Evolutionary conservation across 371 early-diverging fungal species (phyloP).

Genomic region (Rhizopus delemar): DNA sequence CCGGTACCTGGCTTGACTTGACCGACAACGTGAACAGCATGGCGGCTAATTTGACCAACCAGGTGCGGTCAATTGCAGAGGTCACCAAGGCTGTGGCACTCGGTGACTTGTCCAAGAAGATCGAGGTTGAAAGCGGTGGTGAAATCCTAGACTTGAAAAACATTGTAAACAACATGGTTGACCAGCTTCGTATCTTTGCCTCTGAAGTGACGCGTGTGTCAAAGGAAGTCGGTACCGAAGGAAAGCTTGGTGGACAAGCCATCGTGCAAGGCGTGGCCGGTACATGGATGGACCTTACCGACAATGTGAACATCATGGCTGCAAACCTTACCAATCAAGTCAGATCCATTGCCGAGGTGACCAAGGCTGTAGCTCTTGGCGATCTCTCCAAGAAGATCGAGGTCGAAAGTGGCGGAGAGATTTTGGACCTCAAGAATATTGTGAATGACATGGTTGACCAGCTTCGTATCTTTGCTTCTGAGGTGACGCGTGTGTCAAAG

Average conservation of each 20-base stretch:
- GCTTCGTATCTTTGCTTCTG: conserved; percentile 36
- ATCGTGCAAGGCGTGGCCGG: conserved; percentile 44
- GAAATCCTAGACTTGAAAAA: conserved; percentile 43
- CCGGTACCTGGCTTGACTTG: conserved; percentile 64
- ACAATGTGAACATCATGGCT: conserved; percentile 54
- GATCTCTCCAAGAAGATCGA: conserved; percentile 39
- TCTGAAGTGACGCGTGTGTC: too few species aligned
- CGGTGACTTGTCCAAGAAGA: conserved; percentile 52
- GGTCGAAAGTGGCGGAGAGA: conserved; percentile 37
- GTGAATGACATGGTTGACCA: conserved; percentile 44
- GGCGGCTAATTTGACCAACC: conserved; percentile 61
- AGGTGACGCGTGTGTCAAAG: conserved; percentile 34
- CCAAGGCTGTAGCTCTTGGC: conserved; percentile 34
- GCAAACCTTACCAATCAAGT: conserved; percentile 59
- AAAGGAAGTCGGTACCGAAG: too few species aligned
- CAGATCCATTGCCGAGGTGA: conserved; percentile 45
- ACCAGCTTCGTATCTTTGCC: too few species aligned
- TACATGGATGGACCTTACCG: conserved; percentile 49
- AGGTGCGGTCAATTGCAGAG: conserved; percentile 57
- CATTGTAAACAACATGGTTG: too few species aligned
- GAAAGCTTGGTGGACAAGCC: conserved; percentile 11
- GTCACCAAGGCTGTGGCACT: conserved; percentile 62
- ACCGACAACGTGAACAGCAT: conserved; percentile 63
- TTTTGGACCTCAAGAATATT: conserved; percentile 32
- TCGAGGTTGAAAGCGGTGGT: conserved; percentile 34